Evolutionary conservation across 768 basidiomycete genomes (phyloP).

Genomic region (Daedalea quercina): DNA sequence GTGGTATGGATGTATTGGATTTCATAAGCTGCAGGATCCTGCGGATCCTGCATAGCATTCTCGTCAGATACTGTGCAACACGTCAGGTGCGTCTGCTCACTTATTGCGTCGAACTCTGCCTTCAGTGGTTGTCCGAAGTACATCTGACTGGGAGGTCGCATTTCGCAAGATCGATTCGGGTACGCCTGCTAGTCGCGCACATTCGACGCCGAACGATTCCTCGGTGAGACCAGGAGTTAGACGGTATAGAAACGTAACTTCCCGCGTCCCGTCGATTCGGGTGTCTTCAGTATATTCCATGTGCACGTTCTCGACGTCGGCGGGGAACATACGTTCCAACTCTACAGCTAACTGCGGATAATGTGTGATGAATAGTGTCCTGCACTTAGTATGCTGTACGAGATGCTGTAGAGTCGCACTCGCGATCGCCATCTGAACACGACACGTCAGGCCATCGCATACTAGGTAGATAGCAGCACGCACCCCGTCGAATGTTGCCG

Average conservation of each 20-base stretch:
- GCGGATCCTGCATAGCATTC: slow-evolving; percentile 17
- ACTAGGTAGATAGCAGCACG: slow-evolving; percentile 3
- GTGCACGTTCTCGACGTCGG: slow-evolving; percentile 68
- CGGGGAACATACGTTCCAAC: slow-evolving; percentile 52
- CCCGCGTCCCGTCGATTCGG: slow-evolving; percentile 64
- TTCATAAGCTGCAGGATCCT: slow-evolving; percentile 22
- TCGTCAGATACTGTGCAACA: neutral
- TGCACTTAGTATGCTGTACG: slow-evolving; percentile 48
- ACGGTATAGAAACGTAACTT: slow-evolving; percentile 84
- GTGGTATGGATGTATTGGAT: slow-evolving; percentile 1
- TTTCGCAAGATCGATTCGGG: slow-evolving; percentile 59
- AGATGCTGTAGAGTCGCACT: slow-evolving; percentile 74
- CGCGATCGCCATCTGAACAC: slow-evolving; percentile 75
- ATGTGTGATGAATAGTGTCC: slow-evolving; percentile 91
- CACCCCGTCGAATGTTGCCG: slow-evolving; percentile 84
- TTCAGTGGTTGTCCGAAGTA: slow-evolving; percentile 49
- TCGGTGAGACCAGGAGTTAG: slow-evolving; percentile 66
- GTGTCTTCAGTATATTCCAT: slow-evolving; percentile 77
- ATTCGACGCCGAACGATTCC: slow-evolving; percentile 91
- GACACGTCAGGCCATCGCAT: neutral
- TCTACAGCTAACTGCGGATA: slow-evolving; percentile 81
- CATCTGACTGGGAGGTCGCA: slow-evolving; percentile 47
- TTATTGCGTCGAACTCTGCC: slow-evolving; percentile 42
- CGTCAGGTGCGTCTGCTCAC: slow-evolving; percentile 26
- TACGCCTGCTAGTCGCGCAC: slow-evolving; percentile 80